Conservation (phyloP, 208 protist species). For the Vickermania ingenoplastis region DNA sequence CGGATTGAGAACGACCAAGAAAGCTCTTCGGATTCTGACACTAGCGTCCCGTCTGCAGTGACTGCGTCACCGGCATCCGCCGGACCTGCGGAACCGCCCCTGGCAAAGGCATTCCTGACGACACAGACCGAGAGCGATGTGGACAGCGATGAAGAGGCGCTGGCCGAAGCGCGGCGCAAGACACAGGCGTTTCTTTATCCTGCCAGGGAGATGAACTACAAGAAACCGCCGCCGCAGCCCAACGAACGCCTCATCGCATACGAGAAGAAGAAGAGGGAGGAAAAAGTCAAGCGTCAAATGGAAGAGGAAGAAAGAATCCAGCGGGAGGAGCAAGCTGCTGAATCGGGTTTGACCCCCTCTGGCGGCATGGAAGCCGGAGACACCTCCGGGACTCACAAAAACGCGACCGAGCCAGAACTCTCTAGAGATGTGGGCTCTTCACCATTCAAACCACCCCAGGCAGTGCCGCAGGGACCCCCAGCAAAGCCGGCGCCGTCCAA, state of each 20-base stretch:
- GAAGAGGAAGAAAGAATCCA: not conserved
- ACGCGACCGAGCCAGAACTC: not conserved
- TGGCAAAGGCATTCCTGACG: not conserved
- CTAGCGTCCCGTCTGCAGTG: slow-evolving; percentile 4
- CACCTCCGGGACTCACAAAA: not conserved
- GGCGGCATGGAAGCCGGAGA: not conserved
- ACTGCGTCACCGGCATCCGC: too few relatives aligned
- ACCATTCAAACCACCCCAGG: not conserved
- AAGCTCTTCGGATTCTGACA: not conserved
- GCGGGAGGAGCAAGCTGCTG: not conserved
- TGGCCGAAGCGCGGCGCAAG: slow-evolving; percentile 21
- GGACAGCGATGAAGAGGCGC: slow-evolving; percentile 39
- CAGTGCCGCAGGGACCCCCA: not conserved
- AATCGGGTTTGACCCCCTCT: not conserved
- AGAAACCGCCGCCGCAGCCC: slow-evolving; percentile 5
- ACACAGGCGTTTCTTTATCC: slow-evolving; percentile 37
- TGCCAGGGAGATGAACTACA: slow-evolving; percentile 10
- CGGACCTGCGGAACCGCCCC: not conserved
- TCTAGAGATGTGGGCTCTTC: not conserved
- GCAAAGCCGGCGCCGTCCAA: not conserved
- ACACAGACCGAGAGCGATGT: slow-evolving; percentile 2
- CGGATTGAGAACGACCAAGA: slow-evolving; percentile 8
- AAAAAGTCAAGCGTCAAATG: not conserved
- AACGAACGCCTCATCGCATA: slow-evolving; percentile 14
- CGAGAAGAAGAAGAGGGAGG: not conserved